Percentiles rank a stretch among this genome's conserved stretches.
Evolutionary conservation across 306 rosid genomes (phyloP).

Genomic region (Astragalus membranaceus): DNA sequence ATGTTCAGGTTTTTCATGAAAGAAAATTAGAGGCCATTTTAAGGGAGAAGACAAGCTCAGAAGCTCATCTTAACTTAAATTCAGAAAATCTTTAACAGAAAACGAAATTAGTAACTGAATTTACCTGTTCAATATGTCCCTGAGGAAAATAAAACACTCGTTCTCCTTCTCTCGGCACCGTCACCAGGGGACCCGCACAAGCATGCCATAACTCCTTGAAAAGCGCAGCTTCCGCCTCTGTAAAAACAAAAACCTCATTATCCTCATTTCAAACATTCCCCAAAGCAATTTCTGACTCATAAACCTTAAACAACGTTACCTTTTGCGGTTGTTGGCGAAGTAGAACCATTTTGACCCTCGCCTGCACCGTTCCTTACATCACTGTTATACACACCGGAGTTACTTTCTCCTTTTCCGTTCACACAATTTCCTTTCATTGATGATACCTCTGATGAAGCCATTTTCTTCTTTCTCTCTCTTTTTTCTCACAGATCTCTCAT

Average conservation of each 20-base stretch:
- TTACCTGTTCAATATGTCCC: constrained; percentile 95
- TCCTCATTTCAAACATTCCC: background rate
- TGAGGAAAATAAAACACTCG: constrained; percentile 95
- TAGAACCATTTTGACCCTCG: constrained; percentile 36
- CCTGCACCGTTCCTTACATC: constrained; percentile 20
- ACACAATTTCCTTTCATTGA: constrained; percentile 46
- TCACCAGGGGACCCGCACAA: constrained; percentile 96
- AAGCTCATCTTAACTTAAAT: background rate
- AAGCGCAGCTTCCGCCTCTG: constrained; percentile 74
- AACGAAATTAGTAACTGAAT: too few relatives aligned
- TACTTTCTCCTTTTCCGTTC: constrained; percentile 41
- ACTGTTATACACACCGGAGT: constrained; percentile 21
- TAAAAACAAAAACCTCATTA: background rate
- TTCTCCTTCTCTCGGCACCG: constrained; percentile 74
- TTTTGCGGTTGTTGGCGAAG: constrained; percentile 24
- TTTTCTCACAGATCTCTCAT: constrained; percentile 51
- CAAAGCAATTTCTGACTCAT: background rate
- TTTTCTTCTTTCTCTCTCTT: background rate
- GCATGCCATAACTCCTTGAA: constrained; percentile 94
- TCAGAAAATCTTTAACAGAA: background rate
- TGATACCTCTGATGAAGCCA: constrained; percentile 66
- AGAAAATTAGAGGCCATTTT: background rate
- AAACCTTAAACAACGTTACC: constrained; percentile 21
- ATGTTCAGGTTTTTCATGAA: background rate
- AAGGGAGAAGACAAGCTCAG: background rate